Conservation (phyloP, 2,329 filamentous ascomycete species). For the Fusarium nisikadoi region DNA sequence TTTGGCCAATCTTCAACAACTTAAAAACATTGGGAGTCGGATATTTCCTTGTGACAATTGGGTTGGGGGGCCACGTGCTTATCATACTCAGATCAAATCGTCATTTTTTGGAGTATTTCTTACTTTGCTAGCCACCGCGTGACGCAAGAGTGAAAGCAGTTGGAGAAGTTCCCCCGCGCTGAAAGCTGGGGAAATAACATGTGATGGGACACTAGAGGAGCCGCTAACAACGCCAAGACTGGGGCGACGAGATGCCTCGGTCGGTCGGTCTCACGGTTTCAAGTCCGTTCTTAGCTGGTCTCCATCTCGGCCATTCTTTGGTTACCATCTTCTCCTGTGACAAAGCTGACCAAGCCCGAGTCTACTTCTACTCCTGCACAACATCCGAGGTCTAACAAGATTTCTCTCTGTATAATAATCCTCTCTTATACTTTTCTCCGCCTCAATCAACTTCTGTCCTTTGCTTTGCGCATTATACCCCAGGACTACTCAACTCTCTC, state of each 20-base stretch:
- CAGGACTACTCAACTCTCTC: slow-evolving; percentile 3
- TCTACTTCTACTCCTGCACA: slow-evolving; percentile 35
- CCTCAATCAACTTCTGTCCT: slow-evolving; percentile 4
- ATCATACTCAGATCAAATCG: background rate
- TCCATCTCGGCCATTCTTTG: slow-evolving; percentile 7
- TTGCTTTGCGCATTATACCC: slow-evolving; percentile 26
- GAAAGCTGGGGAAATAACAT: slow-evolving; percentile 47
- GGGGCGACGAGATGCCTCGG: slow-evolving; percentile 49
- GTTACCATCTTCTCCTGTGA: slow-evolving; percentile 27
- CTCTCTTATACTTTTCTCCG: slow-evolving; percentile 1
- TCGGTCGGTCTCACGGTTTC: slow-evolving; percentile 42
- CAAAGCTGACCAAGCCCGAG: slow-evolving; percentile 26
- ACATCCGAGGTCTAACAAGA: slow-evolving; percentile 44
- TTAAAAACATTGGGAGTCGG: background rate
- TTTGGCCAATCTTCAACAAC: background rate
- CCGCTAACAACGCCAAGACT: slow-evolving; percentile 41
- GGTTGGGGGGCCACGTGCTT: slow-evolving; percentile 23
- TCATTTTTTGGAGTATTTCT: slow-evolving; percentile 24
- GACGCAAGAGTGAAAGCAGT: slow-evolving; percentile 25
- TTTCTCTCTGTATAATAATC: slow-evolving; percentile 34
- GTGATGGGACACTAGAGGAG: slow-evolving; percentile 42
- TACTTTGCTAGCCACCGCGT: slow-evolving; percentile 29
- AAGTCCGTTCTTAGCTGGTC: background rate
- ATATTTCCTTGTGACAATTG: slow-evolving; percentile 33
- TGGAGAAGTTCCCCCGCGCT: slow-evolving; percentile 30